Percentiles rank a stretch among this genome's conserved stretches.
Evolutionary conservation across 495 filamentous ascomycete species (phyloP).

Genomic region (Emericellopsis terricola): DNA sequence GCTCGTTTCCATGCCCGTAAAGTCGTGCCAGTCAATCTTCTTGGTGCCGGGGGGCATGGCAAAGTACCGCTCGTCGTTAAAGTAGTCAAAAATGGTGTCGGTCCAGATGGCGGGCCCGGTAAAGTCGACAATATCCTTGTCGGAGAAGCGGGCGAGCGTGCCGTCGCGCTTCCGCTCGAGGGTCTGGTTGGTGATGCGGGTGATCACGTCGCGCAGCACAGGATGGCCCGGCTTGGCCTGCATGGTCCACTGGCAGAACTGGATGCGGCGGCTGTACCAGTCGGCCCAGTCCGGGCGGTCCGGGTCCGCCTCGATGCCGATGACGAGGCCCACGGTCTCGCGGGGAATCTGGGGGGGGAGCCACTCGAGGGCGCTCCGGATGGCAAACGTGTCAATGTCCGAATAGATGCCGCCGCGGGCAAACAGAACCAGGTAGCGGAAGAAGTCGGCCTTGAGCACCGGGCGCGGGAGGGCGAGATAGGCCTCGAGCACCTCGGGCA

Average conservation of each 20-base stretch:
- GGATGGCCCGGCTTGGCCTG: conserved; percentile 91
- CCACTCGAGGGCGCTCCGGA: conserved; percentile 75
- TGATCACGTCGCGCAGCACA: conserved; percentile 71
- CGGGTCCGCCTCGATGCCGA: conserved; percentile 93
- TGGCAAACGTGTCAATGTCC: conserved; percentile 83
- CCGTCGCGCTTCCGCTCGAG: conserved; percentile 56
- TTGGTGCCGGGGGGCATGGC: conserved; percentile 50
- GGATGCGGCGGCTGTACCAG: conserved; percentile 90
- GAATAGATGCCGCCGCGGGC: conserved; percentile 91
- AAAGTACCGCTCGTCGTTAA: conserved; percentile 85
- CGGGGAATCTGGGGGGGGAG: conserved; percentile 61
- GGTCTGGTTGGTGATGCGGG: conserved; percentile 67
- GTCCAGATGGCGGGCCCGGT: conserved; percentile 94
- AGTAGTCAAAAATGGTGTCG: conserved; percentile 75
- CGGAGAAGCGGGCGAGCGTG: conserved; percentile 39
- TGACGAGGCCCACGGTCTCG: conserved; percentile 60
- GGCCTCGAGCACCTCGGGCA: conserved; percentile 86
- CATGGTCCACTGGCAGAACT: conserved; percentile 99
- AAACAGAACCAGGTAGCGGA: conserved; percentile 87
- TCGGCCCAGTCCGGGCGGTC: conserved; percentile 82
- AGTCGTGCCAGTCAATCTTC: conserved; percentile 72
- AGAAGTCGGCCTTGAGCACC: conserved; percentile 94
- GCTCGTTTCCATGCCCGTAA: conserved; percentile 63
- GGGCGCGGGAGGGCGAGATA: conserved; percentile 71
- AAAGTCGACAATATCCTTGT: conserved; percentile 85